Percentiles rank a stretch among this genome's conserved stretches.
Evolutionary conservation across 2,329 filamentous ascomycete genomes (phyloP).

Genomic region (Didymella pinodella): DNA sequence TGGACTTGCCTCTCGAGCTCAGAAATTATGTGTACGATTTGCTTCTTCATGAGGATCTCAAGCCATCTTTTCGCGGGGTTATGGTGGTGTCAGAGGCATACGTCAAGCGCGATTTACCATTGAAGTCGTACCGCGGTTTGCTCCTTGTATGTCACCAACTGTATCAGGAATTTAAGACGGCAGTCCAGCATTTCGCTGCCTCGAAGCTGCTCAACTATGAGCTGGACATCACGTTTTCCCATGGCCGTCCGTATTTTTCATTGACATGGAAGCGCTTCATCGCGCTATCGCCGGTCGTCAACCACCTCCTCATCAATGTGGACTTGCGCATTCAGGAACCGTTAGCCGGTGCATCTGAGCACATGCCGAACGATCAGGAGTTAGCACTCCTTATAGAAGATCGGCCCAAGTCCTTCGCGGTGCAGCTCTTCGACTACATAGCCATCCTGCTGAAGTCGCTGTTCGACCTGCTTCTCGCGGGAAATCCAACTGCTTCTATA

Average conservation of each 20-base stretch:
- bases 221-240: slow-evolving; percentile 40
- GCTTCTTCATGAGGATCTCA: slow-evolving; percentile 33
- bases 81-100: slow-evolving; percentile 42
- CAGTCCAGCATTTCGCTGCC: slow-evolving; percentile 38
- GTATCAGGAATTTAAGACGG: slow-evolving; percentile 38
- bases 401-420: slow-evolving; percentile 36
- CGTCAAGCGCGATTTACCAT: slow-evolving; percentile 39
- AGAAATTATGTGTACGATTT: slow-evolving; percentile 42
- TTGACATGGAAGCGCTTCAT: slow-evolving; percentile 41
- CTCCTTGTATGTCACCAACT: slow-evolving; percentile 36
- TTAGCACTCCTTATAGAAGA: slow-evolving; percentile 38
- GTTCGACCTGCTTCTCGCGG: slow-evolving; percentile 34
- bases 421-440: slow-evolving; percentile 44
- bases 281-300: slow-evolving; percentile 39
- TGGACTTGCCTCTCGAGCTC: slow-evolving; percentile 42
- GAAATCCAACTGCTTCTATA: slow-evolving; percentile 31
- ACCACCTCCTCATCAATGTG: slow-evolving; percentile 41
- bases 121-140: slow-evolving; percentile 40
- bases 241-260: slow-evolving; percentile 46
- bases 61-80: slow-evolving; percentile 37
- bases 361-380: slow-evolving; percentile 38
- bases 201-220: slow-evolving; percentile 38
- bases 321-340: slow-evolving; percentile 42
- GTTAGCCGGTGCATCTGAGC: slow-evolving; percentile 26
- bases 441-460: slow-evolving; percentile 42